phyloP scores from a whole-genome alignment of 257 asterid genomes.

The Apocynum venetum region DNA sequence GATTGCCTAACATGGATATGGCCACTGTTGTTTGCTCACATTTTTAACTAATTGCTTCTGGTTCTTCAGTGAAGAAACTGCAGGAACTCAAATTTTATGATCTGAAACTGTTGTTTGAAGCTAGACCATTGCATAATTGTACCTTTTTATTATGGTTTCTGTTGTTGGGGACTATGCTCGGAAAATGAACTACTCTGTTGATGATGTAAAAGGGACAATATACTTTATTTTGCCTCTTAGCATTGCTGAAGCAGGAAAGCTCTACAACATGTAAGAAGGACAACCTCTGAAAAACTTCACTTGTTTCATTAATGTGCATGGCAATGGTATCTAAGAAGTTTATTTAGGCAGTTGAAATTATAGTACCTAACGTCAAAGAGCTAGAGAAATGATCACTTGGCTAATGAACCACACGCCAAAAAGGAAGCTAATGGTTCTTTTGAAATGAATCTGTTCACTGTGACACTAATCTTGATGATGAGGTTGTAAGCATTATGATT shows the following conservation, averaged over 20 bases:
- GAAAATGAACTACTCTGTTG: not conserved
- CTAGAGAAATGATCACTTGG: not conserved
- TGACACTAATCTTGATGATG: not conserved
- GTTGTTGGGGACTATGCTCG: not conserved
- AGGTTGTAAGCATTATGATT: not conserved
- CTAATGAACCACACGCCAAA: not conserved
- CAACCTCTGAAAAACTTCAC: not conserved
- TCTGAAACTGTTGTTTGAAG: not conserved
- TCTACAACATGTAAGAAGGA: not conserved
- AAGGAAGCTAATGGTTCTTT: not conserved
- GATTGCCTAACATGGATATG: not conserved
- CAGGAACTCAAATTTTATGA: not conserved
- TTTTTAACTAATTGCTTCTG: not conserved
- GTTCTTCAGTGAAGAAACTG: slow-evolving; percentile 1
- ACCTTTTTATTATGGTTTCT: not conserved
- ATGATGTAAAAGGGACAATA: not conserved
- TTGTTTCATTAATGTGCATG: not conserved
- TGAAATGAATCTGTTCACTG: not conserved
- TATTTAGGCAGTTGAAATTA: not conserved
- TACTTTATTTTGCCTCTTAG: not conserved
- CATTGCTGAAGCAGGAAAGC: not conserved
- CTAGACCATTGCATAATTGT: not conserved
- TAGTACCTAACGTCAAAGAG: not conserved
- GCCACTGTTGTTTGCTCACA: not conserved
- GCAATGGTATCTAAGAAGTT: not conserved